Percentiles rank a stretch among this genome's conserved stretches.
phyloP scores from a whole-genome alignment of 805 yeast species.

The Jamesozyma jinghongensis region DNA sequence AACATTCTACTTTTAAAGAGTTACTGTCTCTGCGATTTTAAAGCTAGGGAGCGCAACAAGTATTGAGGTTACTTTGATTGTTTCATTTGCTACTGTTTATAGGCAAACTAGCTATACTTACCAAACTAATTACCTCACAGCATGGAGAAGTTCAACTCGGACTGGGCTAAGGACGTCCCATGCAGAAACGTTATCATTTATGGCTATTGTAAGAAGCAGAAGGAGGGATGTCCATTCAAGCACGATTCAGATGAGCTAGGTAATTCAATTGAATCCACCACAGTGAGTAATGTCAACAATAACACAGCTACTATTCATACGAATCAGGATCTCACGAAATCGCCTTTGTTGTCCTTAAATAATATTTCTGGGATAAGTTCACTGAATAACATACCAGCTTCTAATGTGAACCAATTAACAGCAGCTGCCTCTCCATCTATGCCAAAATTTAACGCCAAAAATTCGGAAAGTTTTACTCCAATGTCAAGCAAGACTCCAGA shows the following conservation, averaged over 20 bases:
- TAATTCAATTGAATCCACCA: background rate
- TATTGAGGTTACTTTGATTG: too few relatives aligned
- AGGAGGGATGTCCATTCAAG: constrained; percentile 77
- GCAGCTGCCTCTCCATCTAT: constrained; percentile 9
- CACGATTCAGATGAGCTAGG: constrained; percentile 40
- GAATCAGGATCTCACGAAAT: background rate
- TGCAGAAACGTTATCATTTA: constrained; percentile 78
- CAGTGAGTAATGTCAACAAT: background rate
- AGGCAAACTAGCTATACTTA: too few relatives aligned
- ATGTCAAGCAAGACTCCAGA: constrained; percentile 10
- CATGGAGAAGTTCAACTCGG: constrained; percentile 30
- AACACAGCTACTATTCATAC: background rate
- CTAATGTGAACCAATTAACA: background rate
- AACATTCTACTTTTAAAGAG: too few relatives aligned
- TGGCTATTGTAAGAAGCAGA: constrained; percentile 81
- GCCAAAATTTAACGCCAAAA: constrained; percentile 43
- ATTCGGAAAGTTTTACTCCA: constrained; percentile 49
- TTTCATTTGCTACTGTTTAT: too few relatives aligned
- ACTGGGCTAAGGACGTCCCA: constrained; percentile 62
- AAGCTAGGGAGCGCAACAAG: too few relatives aligned
- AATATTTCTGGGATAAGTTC: too few relatives aligned
- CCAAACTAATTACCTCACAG: too few relatives aligned
- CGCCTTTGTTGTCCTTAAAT: background rate
- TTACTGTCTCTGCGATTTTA: too few relatives aligned
- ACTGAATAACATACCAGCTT: background rate